A percentile compares a stretch with the other conserved stretches of the same genome.
Evolutionary conservation across 1,284 basidiomycete species (phyloP).

Genomic region (Erythrobasidium hasegawianum): DNA sequence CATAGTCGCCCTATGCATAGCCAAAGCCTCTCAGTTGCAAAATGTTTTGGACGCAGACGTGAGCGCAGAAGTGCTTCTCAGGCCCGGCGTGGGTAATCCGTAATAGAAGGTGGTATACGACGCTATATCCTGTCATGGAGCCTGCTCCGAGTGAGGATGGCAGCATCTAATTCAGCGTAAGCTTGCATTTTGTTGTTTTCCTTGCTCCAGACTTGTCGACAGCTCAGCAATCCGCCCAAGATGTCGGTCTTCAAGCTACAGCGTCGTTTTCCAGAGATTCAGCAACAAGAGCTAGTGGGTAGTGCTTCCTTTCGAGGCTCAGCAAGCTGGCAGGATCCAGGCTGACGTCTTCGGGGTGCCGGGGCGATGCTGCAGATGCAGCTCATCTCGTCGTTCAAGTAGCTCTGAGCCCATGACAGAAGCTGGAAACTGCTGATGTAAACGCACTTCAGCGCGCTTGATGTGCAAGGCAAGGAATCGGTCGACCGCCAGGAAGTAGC

Average conservation of each 20-base stretch:
- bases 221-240: not conserved
- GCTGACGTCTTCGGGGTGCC: not conserved
- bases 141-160: too few relatives aligned
- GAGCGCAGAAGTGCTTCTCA: too few relatives aligned
- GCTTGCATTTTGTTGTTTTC: not conserved
- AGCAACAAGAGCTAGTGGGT: slow-evolving; percentile 34
- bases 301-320: not conserved
- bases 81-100: too few relatives aligned
- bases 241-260: slow-evolving; percentile 32
- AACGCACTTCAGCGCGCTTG: slow-evolving; percentile 15
- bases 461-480: slow-evolving; percentile 17
- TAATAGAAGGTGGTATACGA: too few relatives aligned
- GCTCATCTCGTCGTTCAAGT: slow-evolving; percentile 31
- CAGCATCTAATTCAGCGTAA: too few relatives aligned
- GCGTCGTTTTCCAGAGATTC: slow-evolving; percentile 25
- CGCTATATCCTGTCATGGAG: too few relatives aligned
- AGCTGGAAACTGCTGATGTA: not conserved
- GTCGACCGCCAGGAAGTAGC: slow-evolving; percentile 32
- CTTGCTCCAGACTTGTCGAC: not conserved
- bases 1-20: too few relatives aligned
- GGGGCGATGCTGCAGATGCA: slow-evolving; percentile 17
- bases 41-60: too few relatives aligned
- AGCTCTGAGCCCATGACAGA: not conserved
- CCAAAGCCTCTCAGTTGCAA: too few relatives aligned
- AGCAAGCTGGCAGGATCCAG: not conserved